Conservation (phyloP, 768 basidiomycete genomes). For the Heimioporus sp. region DNA sequence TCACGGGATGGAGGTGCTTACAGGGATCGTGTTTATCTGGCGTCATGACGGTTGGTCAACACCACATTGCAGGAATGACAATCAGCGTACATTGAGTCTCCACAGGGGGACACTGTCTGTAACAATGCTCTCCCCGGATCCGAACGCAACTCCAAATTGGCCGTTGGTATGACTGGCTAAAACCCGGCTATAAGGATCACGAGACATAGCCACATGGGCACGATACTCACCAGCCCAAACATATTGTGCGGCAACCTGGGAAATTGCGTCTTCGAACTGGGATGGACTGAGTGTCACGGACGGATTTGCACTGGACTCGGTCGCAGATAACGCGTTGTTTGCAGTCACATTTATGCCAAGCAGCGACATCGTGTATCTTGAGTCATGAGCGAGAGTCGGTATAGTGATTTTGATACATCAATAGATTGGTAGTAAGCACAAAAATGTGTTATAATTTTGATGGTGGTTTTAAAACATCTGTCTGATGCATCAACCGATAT, state of each 20-base stretch:
- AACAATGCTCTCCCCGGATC: background rate
- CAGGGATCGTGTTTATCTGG: background rate
- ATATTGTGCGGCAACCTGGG: too few species aligned
- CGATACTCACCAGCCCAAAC: background rate
- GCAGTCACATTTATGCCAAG: background rate
- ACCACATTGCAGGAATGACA: too few species aligned
- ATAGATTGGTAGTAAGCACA: too few species aligned
- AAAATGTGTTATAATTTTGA: too few species aligned
- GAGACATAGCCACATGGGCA: too few species aligned
- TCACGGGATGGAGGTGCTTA: background rate
- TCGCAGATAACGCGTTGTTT: background rate
- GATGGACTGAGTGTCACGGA: background rate
- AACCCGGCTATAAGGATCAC: too few species aligned
- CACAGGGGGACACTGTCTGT: background rate
- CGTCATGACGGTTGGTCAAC: background rate
- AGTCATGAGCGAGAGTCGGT: too few species aligned
- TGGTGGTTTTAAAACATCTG: too few species aligned
- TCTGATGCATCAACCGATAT: too few species aligned
- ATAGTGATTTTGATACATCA: too few species aligned
- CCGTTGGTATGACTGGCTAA: background rate
- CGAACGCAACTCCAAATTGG: background rate
- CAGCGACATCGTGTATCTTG: background rate
- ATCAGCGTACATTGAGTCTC: background rate
- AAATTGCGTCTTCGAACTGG: background rate
- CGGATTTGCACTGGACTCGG: background rate